Percentiles rank a stretch among this genome's conserved stretches.
phyloP scores from a whole-genome alignment of 192 early-diverging fungal species.

The Coemansia sp. region DNA sequence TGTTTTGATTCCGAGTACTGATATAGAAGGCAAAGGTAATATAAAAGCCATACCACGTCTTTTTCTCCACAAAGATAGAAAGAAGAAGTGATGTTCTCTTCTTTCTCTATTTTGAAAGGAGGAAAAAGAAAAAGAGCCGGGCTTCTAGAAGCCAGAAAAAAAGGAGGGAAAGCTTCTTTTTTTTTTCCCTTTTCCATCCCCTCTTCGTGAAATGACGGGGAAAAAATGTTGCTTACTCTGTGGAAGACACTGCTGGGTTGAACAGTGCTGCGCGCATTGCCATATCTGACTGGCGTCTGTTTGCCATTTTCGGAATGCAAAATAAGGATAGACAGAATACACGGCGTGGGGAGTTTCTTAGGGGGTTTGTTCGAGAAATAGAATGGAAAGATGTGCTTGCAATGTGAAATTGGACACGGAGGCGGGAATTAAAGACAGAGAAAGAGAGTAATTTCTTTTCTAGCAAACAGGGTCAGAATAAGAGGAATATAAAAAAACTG shows the following conservation, averaged over 20 bases:
- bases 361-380: too few species aligned
- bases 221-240: slow-evolving; percentile 33
- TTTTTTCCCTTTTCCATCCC: not conserved
- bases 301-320: slow-evolving; percentile 19
- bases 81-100: not conserved
- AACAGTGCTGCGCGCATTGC: slow-evolving; percentile 54
- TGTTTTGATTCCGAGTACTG: not conserved
- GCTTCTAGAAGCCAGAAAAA: not conserved
- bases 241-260: slow-evolving; percentile 31
- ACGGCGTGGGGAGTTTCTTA: too few species aligned
- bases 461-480: too few species aligned
- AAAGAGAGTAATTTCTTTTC: too few species aligned
- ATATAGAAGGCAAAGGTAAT: too few species aligned
- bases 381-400: too few species aligned
- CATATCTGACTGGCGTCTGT: slow-evolving; percentile 43
- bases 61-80: not conserved
- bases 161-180: not conserved
- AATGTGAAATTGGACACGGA: too few species aligned
- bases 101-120: not conserved
- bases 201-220: not conserved
- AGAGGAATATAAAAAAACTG: too few species aligned
- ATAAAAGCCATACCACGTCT: not conserved
- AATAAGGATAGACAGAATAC: too few species aligned
- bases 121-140: not conserved
- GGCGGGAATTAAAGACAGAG: too few species aligned